Conservation (phyloP, 805 yeast species). For the Kodamaea kaohsiungensis region DNA sequence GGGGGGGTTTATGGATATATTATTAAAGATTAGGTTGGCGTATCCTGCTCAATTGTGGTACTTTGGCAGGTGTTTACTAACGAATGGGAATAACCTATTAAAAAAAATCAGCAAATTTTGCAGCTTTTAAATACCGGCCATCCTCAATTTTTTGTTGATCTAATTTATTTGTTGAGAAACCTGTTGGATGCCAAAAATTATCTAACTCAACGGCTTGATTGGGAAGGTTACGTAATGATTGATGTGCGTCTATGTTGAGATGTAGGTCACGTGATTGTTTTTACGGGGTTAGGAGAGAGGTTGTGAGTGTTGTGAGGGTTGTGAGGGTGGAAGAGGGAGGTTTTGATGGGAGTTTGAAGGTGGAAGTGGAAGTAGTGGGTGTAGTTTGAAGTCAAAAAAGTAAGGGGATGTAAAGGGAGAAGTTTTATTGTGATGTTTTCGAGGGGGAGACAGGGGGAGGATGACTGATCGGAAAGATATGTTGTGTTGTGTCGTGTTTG, state of each 20-base stretch:
- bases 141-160: neutral
- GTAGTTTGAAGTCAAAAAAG: too few species aligned
- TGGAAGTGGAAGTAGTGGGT: too few species aligned
- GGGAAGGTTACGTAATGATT: neutral
- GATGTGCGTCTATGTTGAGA: neutral
- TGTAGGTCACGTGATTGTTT: neutral
- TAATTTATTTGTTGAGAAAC: neutral
- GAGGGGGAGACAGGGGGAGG: too few species aligned
- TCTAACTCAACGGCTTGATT: neutral
- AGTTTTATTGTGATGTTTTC: too few species aligned
- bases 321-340: too few species aligned
- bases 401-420: too few species aligned
- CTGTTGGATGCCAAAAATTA: neutral
- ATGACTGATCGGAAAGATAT: too few species aligned
- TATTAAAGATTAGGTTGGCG: neutral
- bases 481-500: too few species aligned
- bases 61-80: neutral
- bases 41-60: neutral
- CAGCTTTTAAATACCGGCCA: neutral
- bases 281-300: neutral
- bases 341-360: too few species aligned
- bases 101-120: neutral
- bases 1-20: conserved; percentile 4
- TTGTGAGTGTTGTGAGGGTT: too few species aligned
- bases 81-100: neutral